Evolutionary conservation across 176 grass and related monocot genomes (phyloP).

Genomic region (Melocanna baccifera): DNA sequence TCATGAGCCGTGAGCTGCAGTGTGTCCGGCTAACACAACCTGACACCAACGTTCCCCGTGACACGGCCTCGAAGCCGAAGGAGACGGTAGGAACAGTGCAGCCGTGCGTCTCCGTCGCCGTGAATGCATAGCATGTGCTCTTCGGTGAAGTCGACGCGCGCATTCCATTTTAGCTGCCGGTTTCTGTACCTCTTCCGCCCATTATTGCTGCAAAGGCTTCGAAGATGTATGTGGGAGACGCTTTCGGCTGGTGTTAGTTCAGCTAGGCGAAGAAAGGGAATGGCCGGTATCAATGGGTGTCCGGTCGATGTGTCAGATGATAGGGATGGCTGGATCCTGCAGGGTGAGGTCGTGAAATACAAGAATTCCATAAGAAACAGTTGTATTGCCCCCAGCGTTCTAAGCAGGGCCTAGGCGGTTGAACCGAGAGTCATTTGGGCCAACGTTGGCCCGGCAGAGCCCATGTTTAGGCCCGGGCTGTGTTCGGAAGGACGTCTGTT

Average conservation of each 20-base stretch:
- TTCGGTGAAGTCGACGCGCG: background rate
- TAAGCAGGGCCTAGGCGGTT: no score
- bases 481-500: no score
- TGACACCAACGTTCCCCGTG: background rate
- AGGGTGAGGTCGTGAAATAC: no score
- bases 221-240: background rate
- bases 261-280: background rate
- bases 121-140: background rate
- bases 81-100: background rate
- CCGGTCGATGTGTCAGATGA: background rate
- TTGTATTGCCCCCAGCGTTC: no score
- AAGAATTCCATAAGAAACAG: no score
- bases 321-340: background rate
- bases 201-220: background rate
- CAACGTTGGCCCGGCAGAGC: no score
- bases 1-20: background rate
- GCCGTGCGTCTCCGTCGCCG: background rate
- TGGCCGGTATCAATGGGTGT: no score
- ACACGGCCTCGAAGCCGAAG: background rate
- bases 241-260: constrained; percentile 18
- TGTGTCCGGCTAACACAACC: background rate
- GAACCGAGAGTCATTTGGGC: no score
- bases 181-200: background rate
- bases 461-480: no score
- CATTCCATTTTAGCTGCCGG: background rate